Evolutionary conservation across 495 filamentous ascomycete species (phyloP).

Genomic region (Aspergillus saccharolyticus): DNA sequence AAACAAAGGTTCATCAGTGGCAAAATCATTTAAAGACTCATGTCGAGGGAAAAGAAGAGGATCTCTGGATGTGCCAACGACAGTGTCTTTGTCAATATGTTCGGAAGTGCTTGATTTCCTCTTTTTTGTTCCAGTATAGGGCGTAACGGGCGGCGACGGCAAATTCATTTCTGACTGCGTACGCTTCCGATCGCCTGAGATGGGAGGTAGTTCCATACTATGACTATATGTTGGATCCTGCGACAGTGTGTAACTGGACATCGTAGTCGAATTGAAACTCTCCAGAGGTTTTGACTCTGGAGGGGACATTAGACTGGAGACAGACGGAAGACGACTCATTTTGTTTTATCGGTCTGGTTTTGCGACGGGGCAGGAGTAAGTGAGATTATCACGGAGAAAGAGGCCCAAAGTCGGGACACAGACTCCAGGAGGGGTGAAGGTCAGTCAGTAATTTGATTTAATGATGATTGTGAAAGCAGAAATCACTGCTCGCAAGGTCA

Average conservation of each 20-base stretch:
- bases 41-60: conserved; percentile 57
- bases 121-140: conserved; percentile 52
- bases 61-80: conserved; percentile 43
- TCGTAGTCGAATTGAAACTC: conserved; percentile 43
- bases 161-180: conserved; percentile 49
- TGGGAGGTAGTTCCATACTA: conserved; percentile 45
- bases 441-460: not conserved
- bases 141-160: conserved; percentile 70
- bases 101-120: conserved; percentile 42
- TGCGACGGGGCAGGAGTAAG: conserved; percentile 19
- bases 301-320: conserved; percentile 69
- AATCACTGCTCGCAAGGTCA: conserved; percentile 2
- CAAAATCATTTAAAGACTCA: conserved; percentile 37
- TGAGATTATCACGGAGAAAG: conserved; percentile 24
- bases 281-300: conserved; percentile 62
- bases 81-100: conserved; percentile 31
- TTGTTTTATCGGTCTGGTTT: conserved; percentile 26
- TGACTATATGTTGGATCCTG: conserved; percentile 28
- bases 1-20: conserved; percentile 55
- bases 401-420: not conserved
- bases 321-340: conserved; percentile 48
- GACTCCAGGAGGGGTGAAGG: not conserved
- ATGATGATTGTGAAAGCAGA: not conserved
- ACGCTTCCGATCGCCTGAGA: conserved; percentile 45
- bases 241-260: conserved; percentile 30